Evolutionary conservation across 257 asterid genomes (phyloP), one percentile per base, ranked within the genome.

Genomic region (Solanum clarkiae): DNA sequence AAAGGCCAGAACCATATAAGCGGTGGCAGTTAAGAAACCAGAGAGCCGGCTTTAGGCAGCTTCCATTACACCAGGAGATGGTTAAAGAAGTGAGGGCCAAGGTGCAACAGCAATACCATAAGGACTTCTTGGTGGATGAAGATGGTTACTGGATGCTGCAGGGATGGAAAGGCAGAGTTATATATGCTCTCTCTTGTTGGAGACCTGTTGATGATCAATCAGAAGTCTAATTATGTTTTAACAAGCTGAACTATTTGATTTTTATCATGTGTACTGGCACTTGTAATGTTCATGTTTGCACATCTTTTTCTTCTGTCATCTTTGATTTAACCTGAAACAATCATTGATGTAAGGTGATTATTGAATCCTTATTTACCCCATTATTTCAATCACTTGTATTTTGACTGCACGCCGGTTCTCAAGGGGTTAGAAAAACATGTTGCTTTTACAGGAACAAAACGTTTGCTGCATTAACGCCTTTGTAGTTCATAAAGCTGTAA

Each of bases 181-280:
- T 88, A 6, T 87, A 85, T 77, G 91, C 92, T 22, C 82, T 88
- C 5, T 87, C 92, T 1, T 90, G 91, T 84, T 88, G 92, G 88
- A 84, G 62, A 72, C 87, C 91, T 74, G 71, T 20, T 18, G 84
- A 80, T 40, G 80, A 44, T 40, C 29, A 18, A 20, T 72, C 12
- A 12, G 56, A 44, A 72, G 80, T 71, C 56, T 1, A 71, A 71
- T 20, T 11, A 72, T 10, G 44, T 44, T 44, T 72, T 11, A 72
- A 42, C 80, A 70, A 40, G 42, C 54, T 9, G 54, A 70, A 20
- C 29, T 9, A 5, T 42, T 42, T 70, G 80, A 70, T 70, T 18
- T 32, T 2, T 18, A 69, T 42, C 54, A 18, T 42, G 10, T 42
- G 80, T 70, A 7, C 17, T 20, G 55, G 80, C 80, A 70, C 32